Base-by-base conservation (phyloP, 2,329 filamentous ascomycete genomes). In the Pseudogymnoascus sp. region DNA sequence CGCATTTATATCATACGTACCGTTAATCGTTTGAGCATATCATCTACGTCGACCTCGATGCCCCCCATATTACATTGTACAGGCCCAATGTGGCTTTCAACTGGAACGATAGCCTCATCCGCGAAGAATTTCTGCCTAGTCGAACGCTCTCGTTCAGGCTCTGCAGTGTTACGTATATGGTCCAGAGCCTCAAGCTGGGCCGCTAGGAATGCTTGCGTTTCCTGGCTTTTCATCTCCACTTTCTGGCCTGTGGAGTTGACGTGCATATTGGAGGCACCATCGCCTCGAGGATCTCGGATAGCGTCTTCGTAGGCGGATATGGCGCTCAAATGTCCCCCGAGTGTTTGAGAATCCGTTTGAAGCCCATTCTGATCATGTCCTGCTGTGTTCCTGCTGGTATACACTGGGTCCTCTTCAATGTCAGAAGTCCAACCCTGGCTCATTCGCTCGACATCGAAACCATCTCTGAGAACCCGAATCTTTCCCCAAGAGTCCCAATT, bases 401-500 rank as follows among this genome's bases (percentile, higher is more conserved):
- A 60, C 4, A 78, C 77, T 59, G 79, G 75, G 2, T 76, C 73
- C 43, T 83, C 81, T 70, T 92, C 86, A 60, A 94, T 89, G 67
- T 96, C 92, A 62, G 90, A 82, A 1, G 88, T 88, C 94, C 94
- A 99, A 59, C 87, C 90, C 63, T 86, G 83, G 69, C 91, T 94
- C 45, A 96, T 82, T 12, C 84, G 83, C 77, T 99, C 94, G 21
- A 95, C 90, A 68, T 97, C 91, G 69, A 97, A 97, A 0, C 88
- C 90, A 72, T 96, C 94, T 61, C 91, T 85, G 29, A 97, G 80
- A 49, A 97, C 91, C 43, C 93, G 84, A 64, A 99, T 97, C 76
- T 97, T 99, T 64, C 92, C 92, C 90, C 92, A 97, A 0, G 92
- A 97, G 75, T 99, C 94, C 94, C 94, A 99, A 74, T 97, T 97